Evolutionary conservation across 805 yeast species (phyloP).

Genomic region (Wickerhamomyces chambardii): DNA sequence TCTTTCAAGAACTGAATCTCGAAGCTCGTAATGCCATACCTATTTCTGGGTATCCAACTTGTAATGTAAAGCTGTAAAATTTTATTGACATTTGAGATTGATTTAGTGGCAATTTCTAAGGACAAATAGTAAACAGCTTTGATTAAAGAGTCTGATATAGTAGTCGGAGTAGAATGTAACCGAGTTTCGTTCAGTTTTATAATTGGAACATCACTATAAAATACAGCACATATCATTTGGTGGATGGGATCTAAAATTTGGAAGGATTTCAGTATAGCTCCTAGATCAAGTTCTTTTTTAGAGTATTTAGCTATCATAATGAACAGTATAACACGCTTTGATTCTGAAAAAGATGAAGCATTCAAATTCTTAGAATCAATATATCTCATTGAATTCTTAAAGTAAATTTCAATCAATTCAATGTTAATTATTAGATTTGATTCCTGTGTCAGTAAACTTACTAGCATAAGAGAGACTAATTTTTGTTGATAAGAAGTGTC

Average conservation of each 20-base stretch:
- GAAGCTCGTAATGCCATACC: constrained; percentile 4
- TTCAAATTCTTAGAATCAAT: constrained; percentile 1
- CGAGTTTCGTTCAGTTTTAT: constrained; percentile 4
- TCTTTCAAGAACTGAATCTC: constrained; percentile 10
- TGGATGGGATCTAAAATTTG: constrained; percentile 9
- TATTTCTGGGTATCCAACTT: constrained; percentile 20
- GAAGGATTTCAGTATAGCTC: constrained; percentile 3
- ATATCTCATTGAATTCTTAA: constrained; percentile 5
- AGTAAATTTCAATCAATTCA: constrained; percentile 5
- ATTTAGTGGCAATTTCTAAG: constrained; percentile 22
- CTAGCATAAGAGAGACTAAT: no score
- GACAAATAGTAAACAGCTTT: constrained; percentile 23
- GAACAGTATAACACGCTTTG: constrained; percentile 11
- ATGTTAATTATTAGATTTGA: constrained; percentile 8
- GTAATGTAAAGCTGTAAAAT: constrained; percentile 20
- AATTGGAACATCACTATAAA: constrained; percentile 6
- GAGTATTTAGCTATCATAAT: constrained; percentile 7
- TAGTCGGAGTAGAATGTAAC: background rate
- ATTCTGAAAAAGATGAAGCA: constrained; percentile 7
- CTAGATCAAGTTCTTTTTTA: constrained; percentile 1
- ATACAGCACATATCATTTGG: constrained; percentile 15
- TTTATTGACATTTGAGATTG: constrained; percentile 20
- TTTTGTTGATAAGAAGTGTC: no score
- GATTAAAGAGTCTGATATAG: constrained; percentile 19
- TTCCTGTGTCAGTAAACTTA: no score